Base-by-base conservation (phyloP, 2,329 filamentous ascomycete species). In the Aschersonia sp. region DNA sequence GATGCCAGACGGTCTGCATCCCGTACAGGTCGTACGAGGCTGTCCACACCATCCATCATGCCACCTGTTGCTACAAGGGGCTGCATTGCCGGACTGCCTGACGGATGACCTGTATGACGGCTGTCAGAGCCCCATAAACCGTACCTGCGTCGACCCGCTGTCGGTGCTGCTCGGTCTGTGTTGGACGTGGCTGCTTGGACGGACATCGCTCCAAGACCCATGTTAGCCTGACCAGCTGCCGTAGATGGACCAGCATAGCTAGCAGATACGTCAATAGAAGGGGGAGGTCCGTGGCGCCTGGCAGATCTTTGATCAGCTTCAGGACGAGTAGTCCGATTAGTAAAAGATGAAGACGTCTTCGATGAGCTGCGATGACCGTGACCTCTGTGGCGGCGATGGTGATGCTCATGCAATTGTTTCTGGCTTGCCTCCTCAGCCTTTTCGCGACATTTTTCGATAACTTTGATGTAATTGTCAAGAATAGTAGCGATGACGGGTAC, bases 401-500 rank as follows among this genome's bases (percentile, higher is more conserved):
- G 69, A 54, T 74, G 69, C 40, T 77, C 72, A 45, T 72, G 67
- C 40, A 75, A 71, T 56, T 80, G 74, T 58, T 86, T 85, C 58
- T 80, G 74, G 59, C 94, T 92, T 48, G 80, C 77, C 61, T 95
- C 79, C 59, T 96, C 89, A 31, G 82, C 82, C 67, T 87, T 86
- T 62, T 92, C 87, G 52, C 87, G 84, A 62, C 85, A 87, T 65
- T 89, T 91, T 58, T 97, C 91, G 54, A 96, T 82, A 51, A 96
- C 88, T 61, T 94, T 89, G 69, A 96, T 91, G 68, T 98, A 98
- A 67, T 97, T 97, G 68, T 96, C 89, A 51, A 98, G 80, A 47
- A 98, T 95, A 45, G 92, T 97, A 48, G 92, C 92, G 58, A 98
- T 96, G 58, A 98, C 92, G 2, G 92, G 92, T 4, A 98, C 92